Conservation (phyloP, 495 filamentous ascomycete species). For the Aspergillus bertholletiae region DNA sequence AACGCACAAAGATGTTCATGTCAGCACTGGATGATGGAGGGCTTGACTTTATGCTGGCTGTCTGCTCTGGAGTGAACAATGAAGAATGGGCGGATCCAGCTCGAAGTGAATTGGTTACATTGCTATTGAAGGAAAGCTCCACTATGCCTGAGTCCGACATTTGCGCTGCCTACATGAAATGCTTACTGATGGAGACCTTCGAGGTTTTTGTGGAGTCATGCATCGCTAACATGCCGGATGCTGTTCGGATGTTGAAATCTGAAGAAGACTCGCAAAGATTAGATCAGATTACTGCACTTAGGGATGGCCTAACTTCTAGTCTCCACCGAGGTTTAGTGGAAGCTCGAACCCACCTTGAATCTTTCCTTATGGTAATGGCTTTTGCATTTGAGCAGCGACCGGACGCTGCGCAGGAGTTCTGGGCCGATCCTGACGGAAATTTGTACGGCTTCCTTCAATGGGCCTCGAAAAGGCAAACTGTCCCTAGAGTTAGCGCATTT, state of each 20-base stretch:
- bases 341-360: conserved; percentile 74
- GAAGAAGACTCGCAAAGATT: conserved; percentile 87
- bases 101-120: conserved; percentile 66
- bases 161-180: conserved; percentile 62
- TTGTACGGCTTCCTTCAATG: conserved; percentile 91
- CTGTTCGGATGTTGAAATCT: conserved; percentile 76
- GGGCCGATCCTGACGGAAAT: conserved; percentile 84
- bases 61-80: conserved; percentile 71
- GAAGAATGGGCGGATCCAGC: conserved; percentile 80
- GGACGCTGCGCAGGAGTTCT: conserved; percentile 82
- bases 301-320: conserved; percentile 45
- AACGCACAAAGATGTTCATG: conserved; percentile 66
- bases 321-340: conserved; percentile 46
- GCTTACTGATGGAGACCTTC: conserved; percentile 70
- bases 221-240: conserved; percentile 91
- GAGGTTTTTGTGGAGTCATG: conserved; percentile 86
- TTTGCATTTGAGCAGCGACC: conserved; percentile 83
- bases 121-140: conserved; percentile 73
- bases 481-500: conserved; percentile 88
- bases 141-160: conserved; percentile 57
- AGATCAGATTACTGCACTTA: conserved; percentile 53
- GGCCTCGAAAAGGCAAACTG: conserved; percentile 88
- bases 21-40: conserved; percentile 83
- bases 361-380: conserved; percentile 86
- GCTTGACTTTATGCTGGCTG: conserved; percentile 83